phyloP scores from a whole-genome alignment of 2,329 filamentous ascomycete species.

The Coniochaeta hoffmannii region DNA sequence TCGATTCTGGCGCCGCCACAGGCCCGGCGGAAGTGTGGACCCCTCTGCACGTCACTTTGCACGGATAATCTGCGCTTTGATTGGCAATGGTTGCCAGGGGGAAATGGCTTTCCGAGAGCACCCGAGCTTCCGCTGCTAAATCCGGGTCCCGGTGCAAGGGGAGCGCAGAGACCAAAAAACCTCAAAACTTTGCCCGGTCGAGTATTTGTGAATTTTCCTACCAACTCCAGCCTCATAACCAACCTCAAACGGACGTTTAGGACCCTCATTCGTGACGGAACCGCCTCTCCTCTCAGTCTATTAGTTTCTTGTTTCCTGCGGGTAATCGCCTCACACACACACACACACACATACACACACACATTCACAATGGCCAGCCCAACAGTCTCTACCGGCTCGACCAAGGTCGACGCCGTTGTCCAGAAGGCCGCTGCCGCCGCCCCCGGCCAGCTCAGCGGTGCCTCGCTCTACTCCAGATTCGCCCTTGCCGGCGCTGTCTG shows the following conservation, averaged over 20 bases:
- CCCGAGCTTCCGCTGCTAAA: constrained; percentile 1
- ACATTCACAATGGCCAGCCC: constrained; percentile 30
- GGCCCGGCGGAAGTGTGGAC: constrained; percentile 1
- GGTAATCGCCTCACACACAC: background rate
- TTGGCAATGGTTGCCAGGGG: background rate
- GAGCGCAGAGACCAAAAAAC: background rate
- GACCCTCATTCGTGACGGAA: constrained; percentile 2
- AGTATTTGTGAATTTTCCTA: no score
- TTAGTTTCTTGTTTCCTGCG: background rate
- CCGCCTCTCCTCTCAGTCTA: constrained; percentile 1
- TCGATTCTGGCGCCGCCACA: background rate
- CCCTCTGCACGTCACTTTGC: background rate
- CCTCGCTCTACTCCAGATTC: constrained; percentile 85
- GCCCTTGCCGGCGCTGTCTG: constrained; percentile 94
- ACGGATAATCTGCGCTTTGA: background rate
- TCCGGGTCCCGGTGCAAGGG: background rate
- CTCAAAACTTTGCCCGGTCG: background rate
- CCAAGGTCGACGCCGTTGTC: constrained; percentile 25
- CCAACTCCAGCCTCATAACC: background rate
- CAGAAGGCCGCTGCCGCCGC: background rate
- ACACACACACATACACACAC: constrained; percentile 4
- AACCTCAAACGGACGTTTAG: background rate
- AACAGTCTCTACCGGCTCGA: constrained; percentile 20
- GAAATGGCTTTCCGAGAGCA: background rate
- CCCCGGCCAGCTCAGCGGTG: constrained; percentile 28